A percentile compares a stretch with the other conserved stretches of the same genome.
phyloP scores from a whole-genome alignment of 2,329 filamentous ascomycete species.

The Ramichloridium luteum region DNA sequence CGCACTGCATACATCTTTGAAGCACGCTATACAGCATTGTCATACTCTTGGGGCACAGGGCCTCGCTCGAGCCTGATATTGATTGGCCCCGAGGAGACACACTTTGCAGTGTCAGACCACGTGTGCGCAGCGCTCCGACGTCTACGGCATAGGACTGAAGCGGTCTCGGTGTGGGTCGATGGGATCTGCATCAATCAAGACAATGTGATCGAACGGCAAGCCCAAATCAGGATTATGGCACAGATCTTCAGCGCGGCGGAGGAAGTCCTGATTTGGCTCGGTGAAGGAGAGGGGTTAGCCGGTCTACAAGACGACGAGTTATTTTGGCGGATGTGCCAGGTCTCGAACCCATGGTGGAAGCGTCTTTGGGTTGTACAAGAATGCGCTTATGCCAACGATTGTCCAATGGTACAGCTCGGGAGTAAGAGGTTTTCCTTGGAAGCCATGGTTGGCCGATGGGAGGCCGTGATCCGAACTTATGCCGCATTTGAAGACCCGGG shows the following conservation, averaged over 20 bases:
- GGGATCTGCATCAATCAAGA: conserved; percentile 4
- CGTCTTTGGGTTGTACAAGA: neutral
- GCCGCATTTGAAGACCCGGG: no score
- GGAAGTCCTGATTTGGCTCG: conserved; percentile 3
- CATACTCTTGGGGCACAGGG: no score
- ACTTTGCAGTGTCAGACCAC: no score
- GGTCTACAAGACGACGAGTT: neutral
- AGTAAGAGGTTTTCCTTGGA: neutral
- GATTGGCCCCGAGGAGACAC: no score
- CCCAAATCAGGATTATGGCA: conserved; percentile 4
- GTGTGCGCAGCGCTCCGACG: no score
- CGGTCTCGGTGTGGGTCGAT: conserved; percentile 6
- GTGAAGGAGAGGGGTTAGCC: neutral
- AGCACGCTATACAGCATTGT: no score
- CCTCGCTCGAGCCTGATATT: no score
- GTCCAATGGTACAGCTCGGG: neutral
- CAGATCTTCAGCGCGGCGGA: neutral
- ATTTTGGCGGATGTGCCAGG: neutral
- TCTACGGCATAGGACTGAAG: no score
- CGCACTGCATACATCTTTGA: neutral
- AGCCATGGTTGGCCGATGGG: neutral
- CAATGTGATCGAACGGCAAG: conserved; percentile 1
- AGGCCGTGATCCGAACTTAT: neutral
- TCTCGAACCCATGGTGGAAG: neutral
- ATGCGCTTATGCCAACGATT: neutral